Base-by-base conservation (phyloP, 805 yeast species). In the Nakazawaea wickerhamii region DNA sequence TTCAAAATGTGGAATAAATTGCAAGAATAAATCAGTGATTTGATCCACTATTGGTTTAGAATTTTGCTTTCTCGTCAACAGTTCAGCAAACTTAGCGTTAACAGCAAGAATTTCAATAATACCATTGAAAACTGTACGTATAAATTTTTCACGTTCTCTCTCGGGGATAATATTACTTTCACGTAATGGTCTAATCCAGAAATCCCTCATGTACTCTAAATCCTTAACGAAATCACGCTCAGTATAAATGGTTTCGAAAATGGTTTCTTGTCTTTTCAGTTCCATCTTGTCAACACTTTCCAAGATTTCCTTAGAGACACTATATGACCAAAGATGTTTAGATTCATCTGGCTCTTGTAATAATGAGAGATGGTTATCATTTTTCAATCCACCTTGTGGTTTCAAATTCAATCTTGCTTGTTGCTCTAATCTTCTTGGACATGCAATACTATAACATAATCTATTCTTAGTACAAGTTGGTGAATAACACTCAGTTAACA, bases 201-300 rank as follows among this genome's bases (percentile, higher is more conserved):
- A 88, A 59, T 93, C 98, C 34, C 95, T 79, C 53, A 93, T 72
- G 50, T 90, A 86, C 61, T 93, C 99, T 55, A 93, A 69, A 55
- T 93, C 96, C 64, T 89, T 90, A 41, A 93, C 95, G 61, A 90
- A 93, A 51, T 93, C 95, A 46, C 97, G 77, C 65, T 93, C 98
- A 2, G 97, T 91, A 50, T 85, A 85, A 39, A 88, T 85, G 25
- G 90, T 83, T 64, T 93, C 99, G 65, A 88, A 91, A 36, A 93
- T 93, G 49, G 90, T 81, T 56, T 93, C 99, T 62, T 93, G 99
- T 49, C 98, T 76, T 66, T 88, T 88, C 54, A 86, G 82, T 58
- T 93, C 99, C 41, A 68, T 75, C 52, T 87, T 90, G 44, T 86
- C 87, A 45, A 91, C 73, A 36, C 80, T 70, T 44, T 86, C 95